These are phyloP conservation scores for Tolypocladium sp. DNA, from an alignment of 2,329 filamentous ascomycete species.

Conservation along the genomic window DNA sequence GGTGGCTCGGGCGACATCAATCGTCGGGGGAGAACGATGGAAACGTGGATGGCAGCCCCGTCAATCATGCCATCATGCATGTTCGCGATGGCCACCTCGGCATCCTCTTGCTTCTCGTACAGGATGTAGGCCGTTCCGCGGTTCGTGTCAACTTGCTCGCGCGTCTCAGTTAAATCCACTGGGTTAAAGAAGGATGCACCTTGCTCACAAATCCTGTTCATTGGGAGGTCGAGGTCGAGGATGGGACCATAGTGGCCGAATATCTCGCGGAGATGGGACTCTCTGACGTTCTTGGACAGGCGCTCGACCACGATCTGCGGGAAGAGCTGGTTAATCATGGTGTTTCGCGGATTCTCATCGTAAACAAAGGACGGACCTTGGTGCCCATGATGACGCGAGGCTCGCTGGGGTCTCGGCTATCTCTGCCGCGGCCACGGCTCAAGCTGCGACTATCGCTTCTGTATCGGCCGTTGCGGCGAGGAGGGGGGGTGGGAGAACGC, in stretches of 20 bases:
- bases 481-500: slow-evolving; percentile 18
- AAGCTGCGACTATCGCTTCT: slow-evolving; percentile 19
- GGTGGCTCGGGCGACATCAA: slow-evolving; percentile 77
- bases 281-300: slow-evolving; percentile 88
- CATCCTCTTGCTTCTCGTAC: slow-evolving; percentile 66
- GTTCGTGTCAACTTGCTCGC: slow-evolving; percentile 65
- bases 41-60: slow-evolving; percentile 73
- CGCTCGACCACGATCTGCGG: slow-evolving; percentile 87
- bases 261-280: slow-evolving; percentile 81
- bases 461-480: slow-evolving; percentile 23
- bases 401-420: slow-evolving; percentile 25
- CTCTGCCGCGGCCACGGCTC: slow-evolving; percentile 23
- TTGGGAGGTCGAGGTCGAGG: slow-evolving; percentile 77
- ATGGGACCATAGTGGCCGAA: slow-evolving; percentile 85
- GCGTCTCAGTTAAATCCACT: background rate
- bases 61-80: slow-evolving; percentile 98
- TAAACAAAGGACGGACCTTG: slow-evolving; percentile 31
- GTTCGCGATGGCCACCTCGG: slow-evolving; percentile 81
- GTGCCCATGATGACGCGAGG: slow-evolving; percentile 36
- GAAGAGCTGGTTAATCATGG: background rate
- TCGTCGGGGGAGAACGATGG: slow-evolving; percentile 75
- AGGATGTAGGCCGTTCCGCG: slow-evolving; percentile 90
- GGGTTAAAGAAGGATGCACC: background rate
- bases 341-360: too few relatives aligned
- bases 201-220: slow-evolving; percentile 71